Percentiles rank a stretch among this genome's conserved stretches.
Evolutionary conservation across 78 protist genomes (phyloP).

Genomic region (Dictyostelium purpureum): DNA sequence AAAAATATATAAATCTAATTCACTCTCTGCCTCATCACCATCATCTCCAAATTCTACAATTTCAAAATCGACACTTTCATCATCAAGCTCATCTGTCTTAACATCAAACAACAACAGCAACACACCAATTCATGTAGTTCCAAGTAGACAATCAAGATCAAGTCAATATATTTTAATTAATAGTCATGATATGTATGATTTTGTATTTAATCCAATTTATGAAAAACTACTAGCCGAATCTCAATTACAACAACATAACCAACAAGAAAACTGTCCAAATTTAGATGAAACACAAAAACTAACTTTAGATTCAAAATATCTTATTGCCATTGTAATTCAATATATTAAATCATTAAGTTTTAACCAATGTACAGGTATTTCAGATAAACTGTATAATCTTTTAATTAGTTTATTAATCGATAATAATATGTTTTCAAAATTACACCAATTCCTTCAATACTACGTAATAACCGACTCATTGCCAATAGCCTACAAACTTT

Average conservation of each 20-base stretch:
- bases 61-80: too few relatives aligned
- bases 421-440: constrained; percentile 65
- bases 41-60: not conserved
- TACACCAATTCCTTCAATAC: constrained; percentile 78
- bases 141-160: constrained; percentile 11
- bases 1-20: not conserved
- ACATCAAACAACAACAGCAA: not conserved
- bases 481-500: constrained; percentile 57
- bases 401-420: constrained; percentile 57
- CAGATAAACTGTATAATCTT: constrained; percentile 36
- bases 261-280: not conserved
- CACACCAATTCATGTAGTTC: not conserved
- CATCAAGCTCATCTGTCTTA: too few relatives aligned
- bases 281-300: not conserved
- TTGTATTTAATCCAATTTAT: constrained; percentile 54
- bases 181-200: constrained; percentile 57
- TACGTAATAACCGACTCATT: constrained; percentile 50
- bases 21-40: not conserved
- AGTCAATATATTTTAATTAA: constrained; percentile 39
- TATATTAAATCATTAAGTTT: constrained; percentile 61
- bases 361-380: constrained; percentile 4
- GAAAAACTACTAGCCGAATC: constrained; percentile 10
- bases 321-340: constrained; percentile 47
- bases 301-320: constrained; percentile 33
- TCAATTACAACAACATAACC: not conserved